Percentiles rank a stretch among this genome's conserved stretches.
Evolutionary conservation across 345 rosid genomes (phyloP).

Genomic region (Eucalyptus erythrocorys): DNA sequence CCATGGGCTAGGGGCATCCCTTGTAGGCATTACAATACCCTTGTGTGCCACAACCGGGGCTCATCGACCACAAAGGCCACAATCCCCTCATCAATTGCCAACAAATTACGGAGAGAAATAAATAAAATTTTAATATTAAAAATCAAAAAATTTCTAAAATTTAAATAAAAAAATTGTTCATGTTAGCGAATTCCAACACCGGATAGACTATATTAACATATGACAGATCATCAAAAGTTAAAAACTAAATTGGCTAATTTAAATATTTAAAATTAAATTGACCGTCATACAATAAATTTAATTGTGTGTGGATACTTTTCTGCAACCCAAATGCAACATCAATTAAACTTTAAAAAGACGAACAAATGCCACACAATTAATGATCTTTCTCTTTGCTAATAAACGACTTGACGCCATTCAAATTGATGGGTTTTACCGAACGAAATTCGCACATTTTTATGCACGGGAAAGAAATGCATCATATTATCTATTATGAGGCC

Average conservation of each 20-base stretch:
- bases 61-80: not conserved
- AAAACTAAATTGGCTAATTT: too few species aligned
- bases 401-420: not conserved
- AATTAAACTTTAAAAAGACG: not conserved
- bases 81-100: rapidly evolving
- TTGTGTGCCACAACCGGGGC: not conserved
- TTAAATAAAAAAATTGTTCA: too few species aligned
- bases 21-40: not conserved
- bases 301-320: rapidly evolving
- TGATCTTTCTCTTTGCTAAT: not conserved
- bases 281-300: too few species aligned
- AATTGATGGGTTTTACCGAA: not conserved
- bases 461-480: not conserved
- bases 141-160: rapidly evolving
- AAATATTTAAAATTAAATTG: too few species aligned
- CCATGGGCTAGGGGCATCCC: not conserved
- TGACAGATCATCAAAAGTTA: not conserved
- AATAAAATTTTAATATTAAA: too few species aligned
- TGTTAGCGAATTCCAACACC: too few species aligned
- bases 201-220: not conserved
- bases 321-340: not conserved
- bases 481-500: not conserved
- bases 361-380: not conserved
- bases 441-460: not conserved
- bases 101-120: not conserved